A percentile compares a stretch with the other conserved stretches of the same genome.
These are phyloP conservation scores for Rutstroemia sp. DNA, from an alignment of 2,329 filamentous ascomycete species.

Conservation along the genomic window DNA sequence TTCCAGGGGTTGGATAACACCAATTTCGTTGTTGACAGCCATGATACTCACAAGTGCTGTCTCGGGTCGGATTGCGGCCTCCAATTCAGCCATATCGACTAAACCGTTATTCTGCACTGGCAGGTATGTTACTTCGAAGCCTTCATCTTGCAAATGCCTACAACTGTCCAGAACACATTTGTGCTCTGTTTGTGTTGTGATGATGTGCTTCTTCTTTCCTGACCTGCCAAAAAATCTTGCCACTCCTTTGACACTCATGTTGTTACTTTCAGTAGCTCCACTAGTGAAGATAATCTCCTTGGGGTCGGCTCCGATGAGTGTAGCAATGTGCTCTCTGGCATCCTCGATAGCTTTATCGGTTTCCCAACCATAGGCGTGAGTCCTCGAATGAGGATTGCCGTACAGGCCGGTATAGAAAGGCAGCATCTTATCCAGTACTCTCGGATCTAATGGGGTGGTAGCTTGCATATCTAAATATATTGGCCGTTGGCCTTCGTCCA, in stretches of 20 bases:
- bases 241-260: slow-evolving; percentile 99
- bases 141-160: slow-evolving; percentile 92
- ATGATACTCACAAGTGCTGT: slow-evolving; percentile 94
- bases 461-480: slow-evolving; percentile 99
- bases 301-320: slow-evolving; percentile 83
- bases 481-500: slow-evolving; percentile 87
- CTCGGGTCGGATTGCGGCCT: slow-evolving; percentile 83
- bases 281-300: slow-evolving; percentile 99
- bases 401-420: slow-evolving; percentile 90
- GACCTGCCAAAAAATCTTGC: slow-evolving; percentile 87
- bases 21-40: slow-evolving; percentile 99
- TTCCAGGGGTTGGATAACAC: slow-evolving; percentile 93
- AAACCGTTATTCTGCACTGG: slow-evolving; percentile 85
- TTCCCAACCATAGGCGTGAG: slow-evolving; percentile 98
- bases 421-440: slow-evolving; percentile 94
- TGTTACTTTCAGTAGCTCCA: slow-evolving; percentile 96
- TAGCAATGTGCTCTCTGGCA: slow-evolving; percentile 75
- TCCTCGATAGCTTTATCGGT: slow-evolving; percentile 89
- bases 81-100: slow-evolving; percentile 73
- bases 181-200: slow-evolving; percentile 96
- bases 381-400: slow-evolving; percentile 94
- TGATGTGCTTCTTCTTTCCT: slow-evolving; percentile 97
- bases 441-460: slow-evolving; percentile 88
- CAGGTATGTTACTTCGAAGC: slow-evolving; percentile 94
- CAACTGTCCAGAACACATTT: slow-evolving; percentile 98